These are phyloP conservation scores for Fusarium armeniacum DNA, from an alignment of 2,329 filamentous ascomycete species.

Conservation along the genomic window DNA sequence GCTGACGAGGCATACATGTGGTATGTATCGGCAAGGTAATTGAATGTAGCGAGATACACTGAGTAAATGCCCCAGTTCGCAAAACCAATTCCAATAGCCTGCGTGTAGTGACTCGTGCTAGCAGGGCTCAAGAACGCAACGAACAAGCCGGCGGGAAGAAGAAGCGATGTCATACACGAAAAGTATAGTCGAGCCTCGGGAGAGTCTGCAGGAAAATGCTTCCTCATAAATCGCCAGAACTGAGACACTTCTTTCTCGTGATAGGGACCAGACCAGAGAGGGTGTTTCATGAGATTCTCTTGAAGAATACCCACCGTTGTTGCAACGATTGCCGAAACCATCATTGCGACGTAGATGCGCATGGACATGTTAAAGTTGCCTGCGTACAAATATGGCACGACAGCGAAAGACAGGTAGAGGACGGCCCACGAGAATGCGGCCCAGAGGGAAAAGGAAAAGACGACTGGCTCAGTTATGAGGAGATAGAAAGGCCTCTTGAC, in stretches of 20 bases:
- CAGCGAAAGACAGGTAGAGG: constrained; percentile 86
- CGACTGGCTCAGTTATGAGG: constrained; percentile 80
- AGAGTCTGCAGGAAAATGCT: constrained; percentile 63
- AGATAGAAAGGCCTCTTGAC: constrained; percentile 83
- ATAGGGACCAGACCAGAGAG: constrained; percentile 52
- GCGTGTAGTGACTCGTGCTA: constrained; percentile 47
- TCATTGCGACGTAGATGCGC: constrained; percentile 80
- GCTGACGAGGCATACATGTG: constrained; percentile 87
- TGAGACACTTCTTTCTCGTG: constrained; percentile 46
- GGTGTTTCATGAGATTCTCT: constrained; percentile 72
- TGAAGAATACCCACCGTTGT: constrained; percentile 79
- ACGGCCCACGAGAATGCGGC: constrained; percentile 91
- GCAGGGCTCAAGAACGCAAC: constrained; percentile 52
- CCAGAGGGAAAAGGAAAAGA: constrained; percentile 92
- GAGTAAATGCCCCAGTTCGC: constrained; percentile 89
- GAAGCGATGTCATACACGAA: constrained; percentile 78
- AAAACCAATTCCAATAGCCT: constrained; percentile 73
- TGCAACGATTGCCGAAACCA: constrained; percentile 74
- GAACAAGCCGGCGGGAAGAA: constrained; percentile 85
- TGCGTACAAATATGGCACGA: constrained; percentile 82
- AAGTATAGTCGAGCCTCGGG: constrained; percentile 89
- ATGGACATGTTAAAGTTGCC: constrained; percentile 75
- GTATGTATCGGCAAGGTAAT: constrained; percentile 92
- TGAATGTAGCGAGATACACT: constrained; percentile 90
- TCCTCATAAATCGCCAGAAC: constrained; percentile 63